Evolutionary conservation across 805 yeast species (phyloP).

Genomic region (Monosporozyma siamensis): DNA sequence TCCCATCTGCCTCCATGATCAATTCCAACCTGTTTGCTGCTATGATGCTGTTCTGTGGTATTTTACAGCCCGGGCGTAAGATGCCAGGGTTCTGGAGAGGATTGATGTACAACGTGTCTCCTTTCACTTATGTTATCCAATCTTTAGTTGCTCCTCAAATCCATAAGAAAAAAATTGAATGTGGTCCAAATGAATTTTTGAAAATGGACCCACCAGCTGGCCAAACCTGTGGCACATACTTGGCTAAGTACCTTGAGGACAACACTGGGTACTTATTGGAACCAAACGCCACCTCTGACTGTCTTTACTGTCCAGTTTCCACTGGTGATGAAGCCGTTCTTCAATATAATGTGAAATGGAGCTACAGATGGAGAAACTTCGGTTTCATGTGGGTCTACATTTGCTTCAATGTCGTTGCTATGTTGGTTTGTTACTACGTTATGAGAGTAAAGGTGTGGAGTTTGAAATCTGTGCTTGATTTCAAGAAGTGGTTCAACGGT

Average conservation of each 20-base stretch:
- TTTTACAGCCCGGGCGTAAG: slow-evolving; percentile 35
- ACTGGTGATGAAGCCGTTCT: slow-evolving; percentile 52
- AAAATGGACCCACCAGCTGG: slow-evolving; percentile 38
- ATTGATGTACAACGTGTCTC: slow-evolving; percentile 38
- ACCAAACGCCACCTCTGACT: slow-evolving; percentile 38
- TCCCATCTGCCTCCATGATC: slow-evolving; percentile 35
- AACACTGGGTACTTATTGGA: slow-evolving; percentile 40
- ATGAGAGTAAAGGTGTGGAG: slow-evolving; percentile 35
- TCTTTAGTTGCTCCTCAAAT: slow-evolving; percentile 34
- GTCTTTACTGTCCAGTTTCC: slow-evolving; percentile 51
- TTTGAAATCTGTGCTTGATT: slow-evolving; percentile 27
- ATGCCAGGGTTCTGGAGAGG: slow-evolving; percentile 45
- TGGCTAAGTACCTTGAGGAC: slow-evolving; percentile 28
- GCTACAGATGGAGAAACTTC: slow-evolving; percentile 57
- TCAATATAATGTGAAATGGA: slow-evolving; percentile 32
- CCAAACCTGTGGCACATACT: slow-evolving; percentile 40
- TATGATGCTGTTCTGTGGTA: slow-evolving; percentile 47
- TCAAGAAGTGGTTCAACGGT: slow-evolving; percentile 35
- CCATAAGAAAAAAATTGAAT: slow-evolving; percentile 32
- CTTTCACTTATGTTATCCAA: slow-evolving; percentile 41
- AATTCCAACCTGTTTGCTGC: slow-evolving; percentile 42
- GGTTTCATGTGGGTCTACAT: slow-evolving; percentile 46
- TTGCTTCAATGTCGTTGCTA: slow-evolving; percentile 33
- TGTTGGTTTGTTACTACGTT: slow-evolving; percentile 31
- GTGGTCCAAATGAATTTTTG: slow-evolving; percentile 32